Evolutionary conservation across 495 filamentous ascomycete species (phyloP).

Genomic region (Tuber melanosporum): DNA sequence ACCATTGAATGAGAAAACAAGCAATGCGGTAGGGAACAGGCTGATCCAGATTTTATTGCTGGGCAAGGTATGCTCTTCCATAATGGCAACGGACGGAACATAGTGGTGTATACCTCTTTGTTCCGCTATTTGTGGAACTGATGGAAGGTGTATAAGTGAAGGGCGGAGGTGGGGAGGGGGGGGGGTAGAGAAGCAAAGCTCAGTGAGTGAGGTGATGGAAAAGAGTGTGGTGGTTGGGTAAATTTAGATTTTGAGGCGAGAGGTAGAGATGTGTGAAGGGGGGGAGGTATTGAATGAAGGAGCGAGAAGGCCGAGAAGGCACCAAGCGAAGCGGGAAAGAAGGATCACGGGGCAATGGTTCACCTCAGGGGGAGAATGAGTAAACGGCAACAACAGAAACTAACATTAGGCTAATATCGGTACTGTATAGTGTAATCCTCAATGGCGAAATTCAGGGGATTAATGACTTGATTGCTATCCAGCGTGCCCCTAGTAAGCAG

Average conservation of each 20-base stretch:
- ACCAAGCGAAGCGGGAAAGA: not conserved
- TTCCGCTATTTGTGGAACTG: not conserved
- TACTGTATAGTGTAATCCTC: not conserved
- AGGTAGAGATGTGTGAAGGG: not conserved
- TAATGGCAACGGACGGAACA: constrained; percentile 31
- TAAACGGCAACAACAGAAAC: not conserved
- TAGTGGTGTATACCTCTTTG: not conserved
- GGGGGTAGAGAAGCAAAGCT: not conserved
- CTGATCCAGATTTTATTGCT: constrained; percentile 24
- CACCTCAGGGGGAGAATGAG: not conserved
- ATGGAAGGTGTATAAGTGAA: not conserved
- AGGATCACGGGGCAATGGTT: not conserved
- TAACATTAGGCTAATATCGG: not conserved
- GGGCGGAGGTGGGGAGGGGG: constrained; percentile 3
- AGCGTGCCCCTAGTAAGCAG: not conserved
- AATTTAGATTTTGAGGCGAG: not conserved
- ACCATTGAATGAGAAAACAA: constrained; percentile 52
- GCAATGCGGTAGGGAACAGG: constrained; percentile 54
- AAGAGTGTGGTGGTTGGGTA: not conserved
- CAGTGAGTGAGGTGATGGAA: not conserved
- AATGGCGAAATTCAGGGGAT: not conserved
- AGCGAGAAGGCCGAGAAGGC: not conserved
- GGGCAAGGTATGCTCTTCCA: constrained; percentile 29
- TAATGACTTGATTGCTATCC: not conserved
- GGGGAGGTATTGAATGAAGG: not conserved